Evolutionary conservation across 2,329 filamentous ascomycete species (phyloP).

Genomic region (Neopestalotiopsis sp.): DNA sequence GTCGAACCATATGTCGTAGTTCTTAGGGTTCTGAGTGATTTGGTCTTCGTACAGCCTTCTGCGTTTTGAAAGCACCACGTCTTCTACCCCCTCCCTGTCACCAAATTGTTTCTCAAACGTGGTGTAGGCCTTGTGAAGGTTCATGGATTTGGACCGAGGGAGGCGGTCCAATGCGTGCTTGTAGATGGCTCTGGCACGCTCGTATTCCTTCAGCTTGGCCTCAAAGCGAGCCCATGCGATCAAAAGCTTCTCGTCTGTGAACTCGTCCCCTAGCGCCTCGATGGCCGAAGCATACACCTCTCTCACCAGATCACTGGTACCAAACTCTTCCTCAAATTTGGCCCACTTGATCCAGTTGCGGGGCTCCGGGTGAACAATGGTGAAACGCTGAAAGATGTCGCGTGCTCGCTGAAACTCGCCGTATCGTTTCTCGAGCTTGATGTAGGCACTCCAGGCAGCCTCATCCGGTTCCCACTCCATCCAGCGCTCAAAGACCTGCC

Average conservation of each 20-base stretch:
- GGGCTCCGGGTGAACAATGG: constrained; percentile 89
- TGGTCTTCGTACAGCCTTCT: constrained; percentile 93
- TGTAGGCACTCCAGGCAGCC: constrained; percentile 93
- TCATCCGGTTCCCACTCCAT: constrained; percentile 98
- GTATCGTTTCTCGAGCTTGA: constrained; percentile 96
- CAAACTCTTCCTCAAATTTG: constrained; percentile 94
- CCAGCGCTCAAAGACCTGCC: constrained; percentile 97
- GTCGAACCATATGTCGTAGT: constrained; percentile 98
- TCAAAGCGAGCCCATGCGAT: constrained; percentile 96
- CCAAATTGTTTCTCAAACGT: constrained; percentile 99
- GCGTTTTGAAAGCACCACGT: constrained; percentile 93
- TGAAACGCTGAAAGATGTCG: constrained; percentile 88
- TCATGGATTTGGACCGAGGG: constrained; percentile 82
- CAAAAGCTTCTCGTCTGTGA: constrained; percentile 95
- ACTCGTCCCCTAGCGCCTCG: constrained; percentile 89
- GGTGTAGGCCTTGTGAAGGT: constrained; percentile 91
- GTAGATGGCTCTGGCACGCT: constrained; percentile 92
- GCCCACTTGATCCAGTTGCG: constrained; percentile 99
- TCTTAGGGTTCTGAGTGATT: constrained; percentile 91
- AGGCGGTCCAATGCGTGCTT: constrained; percentile 94
- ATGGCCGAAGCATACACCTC: constrained; percentile 91
- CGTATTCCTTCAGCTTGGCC: constrained; percentile 92
- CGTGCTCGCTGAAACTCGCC: constrained; percentile 90
- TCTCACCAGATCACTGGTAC: constrained; percentile 87
- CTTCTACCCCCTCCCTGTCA: constrained; percentile 89